phyloP scores from a whole-genome alignment of 805 yeast genomes.

The Barnettozyma vustinii region DNA sequence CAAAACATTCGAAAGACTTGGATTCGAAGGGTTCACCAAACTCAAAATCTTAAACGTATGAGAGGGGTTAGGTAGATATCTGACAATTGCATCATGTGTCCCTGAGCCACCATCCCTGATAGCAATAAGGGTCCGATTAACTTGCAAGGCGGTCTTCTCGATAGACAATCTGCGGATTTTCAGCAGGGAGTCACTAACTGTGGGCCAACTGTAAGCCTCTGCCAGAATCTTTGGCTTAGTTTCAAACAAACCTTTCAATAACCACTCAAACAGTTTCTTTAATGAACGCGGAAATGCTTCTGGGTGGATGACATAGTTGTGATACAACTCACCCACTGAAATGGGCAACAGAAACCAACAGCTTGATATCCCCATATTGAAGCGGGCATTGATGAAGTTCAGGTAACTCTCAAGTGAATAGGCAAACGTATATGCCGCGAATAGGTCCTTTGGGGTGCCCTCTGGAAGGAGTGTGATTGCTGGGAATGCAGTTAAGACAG shows the following conservation, averaged over 20 bases:
- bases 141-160: neutral
- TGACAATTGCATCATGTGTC: neutral
- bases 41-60: conserved; percentile 14
- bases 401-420: conserved; percentile 11
- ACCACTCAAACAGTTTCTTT: conserved; percentile 1
- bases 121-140: neutral
- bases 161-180: neutral
- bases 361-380: neutral
- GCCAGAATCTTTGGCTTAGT: conserved; percentile 10
- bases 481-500: neutral
- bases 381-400: neutral
- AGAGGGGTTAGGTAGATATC: conserved; percentile 12
- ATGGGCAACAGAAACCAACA: conserved; percentile 18
- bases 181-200: neutral
- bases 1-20: conserved; percentile 8
- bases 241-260: conserved; percentile 15
- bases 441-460: conserved; percentile 11
- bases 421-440: conserved; percentile 10
- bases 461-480: conserved; percentile 14
- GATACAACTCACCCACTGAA: conserved; percentile 13
- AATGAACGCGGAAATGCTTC: conserved; percentile 11
- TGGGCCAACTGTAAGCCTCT: conserved; percentile 10
- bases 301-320: conserved; percentile 13
- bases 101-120: conserved; percentile 1
- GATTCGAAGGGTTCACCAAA: conserved; percentile 15